Evolutionary conservation across 108 stramenopile genomes (phyloP).

Genomic region (Conticribra guillardii): DNA sequence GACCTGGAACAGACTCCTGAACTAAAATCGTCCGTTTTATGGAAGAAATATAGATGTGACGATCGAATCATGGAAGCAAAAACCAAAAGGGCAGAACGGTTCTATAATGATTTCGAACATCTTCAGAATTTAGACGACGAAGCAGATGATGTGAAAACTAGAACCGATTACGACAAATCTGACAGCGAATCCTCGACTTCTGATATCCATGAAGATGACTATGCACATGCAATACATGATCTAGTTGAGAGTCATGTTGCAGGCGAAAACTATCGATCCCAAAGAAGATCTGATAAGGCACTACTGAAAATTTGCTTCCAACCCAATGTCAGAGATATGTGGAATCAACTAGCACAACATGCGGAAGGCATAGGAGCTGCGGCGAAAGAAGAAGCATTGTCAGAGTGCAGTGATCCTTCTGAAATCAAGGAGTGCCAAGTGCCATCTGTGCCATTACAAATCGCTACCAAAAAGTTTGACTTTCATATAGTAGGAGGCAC

Average conservation of each 20-base stretch:
- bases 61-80: slow-evolving; percentile 40
- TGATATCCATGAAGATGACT: slow-evolving; percentile 24
- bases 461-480: slow-evolving; percentile 18
- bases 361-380: not conserved
- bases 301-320: slow-evolving; percentile 9
- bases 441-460: slow-evolving; percentile 19
- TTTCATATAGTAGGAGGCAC: not conserved
- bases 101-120: slow-evolving; percentile 25
- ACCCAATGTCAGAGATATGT: slow-evolving; percentile 31
- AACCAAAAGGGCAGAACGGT: slow-evolving; percentile 6
- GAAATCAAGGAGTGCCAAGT: slow-evolving; percentile 17
- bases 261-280: slow-evolving; percentile 38
- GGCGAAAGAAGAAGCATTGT: not conserved
- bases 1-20: slow-evolving; percentile 11
- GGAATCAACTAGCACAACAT: slow-evolving; percentile 33
- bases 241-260: slow-evolving; percentile 38
- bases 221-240: slow-evolving; percentile 30
- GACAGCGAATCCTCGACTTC: slow-evolving; percentile 13
- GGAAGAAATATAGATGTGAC: slow-evolving; percentile 48
- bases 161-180: not conserved
- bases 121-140: slow-evolving; percentile 11
- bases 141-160: not conserved
- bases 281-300: slow-evolving; percentile 25
- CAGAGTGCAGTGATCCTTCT: not conserved
- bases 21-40: slow-evolving; percentile 32